These are phyloP conservation scores for Elsinoe necatrix DNA, from an alignment of 2,329 filamentous ascomycete genomes.

Conservation along the genomic window DNA sequence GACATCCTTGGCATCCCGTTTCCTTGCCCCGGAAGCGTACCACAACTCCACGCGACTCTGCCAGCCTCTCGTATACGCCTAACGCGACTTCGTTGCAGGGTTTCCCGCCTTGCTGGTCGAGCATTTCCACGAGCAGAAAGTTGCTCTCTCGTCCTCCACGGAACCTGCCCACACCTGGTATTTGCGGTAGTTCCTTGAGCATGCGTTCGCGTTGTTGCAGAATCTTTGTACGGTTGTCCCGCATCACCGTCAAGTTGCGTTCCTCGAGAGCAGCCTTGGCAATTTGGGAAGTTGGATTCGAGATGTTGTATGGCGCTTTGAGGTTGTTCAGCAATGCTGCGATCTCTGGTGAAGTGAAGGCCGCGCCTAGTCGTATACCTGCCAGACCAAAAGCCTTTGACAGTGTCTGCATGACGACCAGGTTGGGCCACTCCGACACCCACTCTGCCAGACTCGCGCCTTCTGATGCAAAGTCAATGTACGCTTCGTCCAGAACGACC, in stretches of 20 bases:
- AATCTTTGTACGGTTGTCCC: constrained; percentile 58
- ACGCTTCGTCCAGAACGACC: constrained; percentile 89
- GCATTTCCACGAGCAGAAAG: constrained; percentile 83
- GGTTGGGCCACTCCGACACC: constrained; percentile 85
- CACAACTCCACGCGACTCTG: constrained; percentile 80
- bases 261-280: constrained; percentile 63
- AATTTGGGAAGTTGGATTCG: constrained; percentile 75
- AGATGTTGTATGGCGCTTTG: constrained; percentile 95
- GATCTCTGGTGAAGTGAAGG: constrained; percentile 68
- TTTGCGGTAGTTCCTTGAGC: constrained; percentile 60
- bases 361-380: constrained; percentile 80
- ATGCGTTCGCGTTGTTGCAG: constrained; percentile 69
- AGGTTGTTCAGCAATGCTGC: constrained; percentile 78
- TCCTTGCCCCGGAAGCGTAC: constrained; percentile 92
- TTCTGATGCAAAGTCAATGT: constrained; percentile 83
- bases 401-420: constrained; percentile 97
- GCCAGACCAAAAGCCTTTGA: constrained; percentile 96
- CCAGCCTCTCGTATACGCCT: constrained; percentile 73
- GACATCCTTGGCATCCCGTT: constrained; percentile 75
- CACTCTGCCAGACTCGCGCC: constrained; percentile 79
- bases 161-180: constrained; percentile 72
- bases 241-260: constrained; percentile 65
- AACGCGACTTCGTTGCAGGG: constrained; percentile 73
- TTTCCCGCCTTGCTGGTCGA: constrained; percentile 57
- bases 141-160: constrained; percentile 75